Conservation (phyloP, 257 asterid genomes). For the Osmanthus fragrans region DNA sequence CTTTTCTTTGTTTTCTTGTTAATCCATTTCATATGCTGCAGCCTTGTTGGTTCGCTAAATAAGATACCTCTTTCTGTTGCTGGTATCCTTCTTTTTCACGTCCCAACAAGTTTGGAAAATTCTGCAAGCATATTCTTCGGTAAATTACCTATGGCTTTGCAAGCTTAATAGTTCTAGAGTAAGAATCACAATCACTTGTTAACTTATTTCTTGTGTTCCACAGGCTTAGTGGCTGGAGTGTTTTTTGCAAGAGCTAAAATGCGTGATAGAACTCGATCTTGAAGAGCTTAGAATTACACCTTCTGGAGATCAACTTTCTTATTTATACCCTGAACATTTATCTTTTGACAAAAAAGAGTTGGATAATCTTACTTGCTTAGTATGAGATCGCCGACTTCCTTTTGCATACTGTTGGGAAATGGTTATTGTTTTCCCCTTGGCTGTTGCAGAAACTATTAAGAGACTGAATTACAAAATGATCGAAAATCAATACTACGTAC, state of each 20-base stretch:
- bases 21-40: conserved; percentile 29
- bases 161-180: not conserved
- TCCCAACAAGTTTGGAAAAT: conserved; percentile 81
- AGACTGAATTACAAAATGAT: not conserved
- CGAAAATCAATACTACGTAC: not conserved
- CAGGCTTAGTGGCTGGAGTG: conserved; percentile 89
- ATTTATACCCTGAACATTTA: not conserved
- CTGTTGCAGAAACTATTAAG: not conserved
- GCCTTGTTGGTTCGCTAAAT: conserved; percentile 91
- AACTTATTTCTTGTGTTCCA: conserved; percentile 15
- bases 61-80: conserved; percentile 91
- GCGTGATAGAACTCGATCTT: conserved; percentile 48
- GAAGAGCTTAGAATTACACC: conserved; percentile 12
- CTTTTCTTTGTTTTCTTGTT: not conserved
- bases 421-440: not conserved
- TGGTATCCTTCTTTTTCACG: conserved; percentile 86
- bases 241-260: conserved; percentile 85
- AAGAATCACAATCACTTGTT: conserved; percentile 10
- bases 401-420: not conserved
- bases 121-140: conserved; percentile 85
- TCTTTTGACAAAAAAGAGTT: not conserved
- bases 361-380: not conserved
- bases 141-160: conserved; percentile 26
- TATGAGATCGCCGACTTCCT: not conserved
- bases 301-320: not conserved